Evolutionary conservation across 164 flowering plant species (phyloP).

Genomic region (Annona cherimola): DNA sequence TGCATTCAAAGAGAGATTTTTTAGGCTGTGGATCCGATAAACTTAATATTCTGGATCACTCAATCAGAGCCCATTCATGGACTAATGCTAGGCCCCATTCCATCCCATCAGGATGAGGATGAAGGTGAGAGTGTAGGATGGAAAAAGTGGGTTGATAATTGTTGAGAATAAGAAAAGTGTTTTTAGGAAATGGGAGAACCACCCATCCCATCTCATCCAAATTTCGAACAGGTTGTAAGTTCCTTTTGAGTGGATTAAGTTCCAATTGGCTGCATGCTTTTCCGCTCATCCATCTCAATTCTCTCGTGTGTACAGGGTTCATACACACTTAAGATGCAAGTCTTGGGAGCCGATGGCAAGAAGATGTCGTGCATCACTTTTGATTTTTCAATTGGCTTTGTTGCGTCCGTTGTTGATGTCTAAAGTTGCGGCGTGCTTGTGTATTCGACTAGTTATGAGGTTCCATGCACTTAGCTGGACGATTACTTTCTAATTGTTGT

Average conservation of each 20-base stretch:
- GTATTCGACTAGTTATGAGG: too few species aligned
- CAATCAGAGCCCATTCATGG: not conserved
- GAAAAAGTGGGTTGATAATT: too few species aligned
- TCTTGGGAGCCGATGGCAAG: conserved; percentile 32
- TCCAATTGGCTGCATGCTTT: not conserved
- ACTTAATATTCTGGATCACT: not conserved
- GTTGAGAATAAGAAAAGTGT: too few species aligned
- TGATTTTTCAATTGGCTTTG: conserved; percentile 45
- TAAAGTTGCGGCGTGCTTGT: not conserved
- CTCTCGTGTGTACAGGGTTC: conserved; percentile 46
- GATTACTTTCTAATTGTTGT: too few species aligned
- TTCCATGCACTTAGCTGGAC: too few species aligned
- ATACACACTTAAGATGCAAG: conserved; percentile 58
- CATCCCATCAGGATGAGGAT: not conserved
- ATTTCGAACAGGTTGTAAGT: too few species aligned
- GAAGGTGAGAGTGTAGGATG: too few species aligned
- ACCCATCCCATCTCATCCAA: too few species aligned
- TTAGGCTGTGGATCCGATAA: not conserved
- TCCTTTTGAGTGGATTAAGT: not conserved
- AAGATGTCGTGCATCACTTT: conserved; percentile 65
- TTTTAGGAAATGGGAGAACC: too few species aligned
- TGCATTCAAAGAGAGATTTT: not conserved
- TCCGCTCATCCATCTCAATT: not conserved
- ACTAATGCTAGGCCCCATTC: not conserved
- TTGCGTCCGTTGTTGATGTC: conserved; percentile 29